These are phyloP conservation scores for Didymella pomorum DNA, from an alignment of 2,329 filamentous ascomycete species.

Conservation along the genomic window DNA sequence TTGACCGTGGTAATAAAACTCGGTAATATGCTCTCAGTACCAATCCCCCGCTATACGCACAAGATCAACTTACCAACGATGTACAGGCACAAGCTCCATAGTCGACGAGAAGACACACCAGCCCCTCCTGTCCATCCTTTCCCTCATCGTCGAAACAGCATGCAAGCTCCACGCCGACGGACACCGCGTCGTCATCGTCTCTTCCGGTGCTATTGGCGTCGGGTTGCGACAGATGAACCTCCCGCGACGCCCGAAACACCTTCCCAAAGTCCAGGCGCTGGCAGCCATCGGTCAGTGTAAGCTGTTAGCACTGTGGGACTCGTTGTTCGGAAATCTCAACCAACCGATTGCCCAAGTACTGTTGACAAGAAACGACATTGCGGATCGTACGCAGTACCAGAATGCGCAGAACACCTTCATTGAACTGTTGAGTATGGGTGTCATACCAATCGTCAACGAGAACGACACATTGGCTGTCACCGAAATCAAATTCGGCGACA, in stretches of 20 bases:
- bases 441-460: slow-evolving; percentile 98
- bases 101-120: slow-evolving; percentile 96
- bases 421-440: slow-evolving; percentile 90
- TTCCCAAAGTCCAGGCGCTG: slow-evolving; percentile 89
- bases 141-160: slow-evolving; percentile 92
- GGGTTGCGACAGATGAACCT: slow-evolving; percentile 90
- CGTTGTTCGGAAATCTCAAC: slow-evolving; percentile 83
- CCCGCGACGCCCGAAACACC: slow-evolving; percentile 84
- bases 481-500: slow-evolving; percentile 99
- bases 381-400: slow-evolving; percentile 91
- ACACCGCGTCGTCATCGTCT: slow-evolving; percentile 93
- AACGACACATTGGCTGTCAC: slow-evolving; percentile 97
- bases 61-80: slow-evolving; percentile 41
- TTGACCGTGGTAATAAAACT: slow-evolving; percentile 87
- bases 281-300: slow-evolving; percentile 96
- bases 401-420: slow-evolving; percentile 96
- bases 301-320: slow-evolving; percentile 95
- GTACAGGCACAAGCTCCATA: slow-evolving; percentile 93
- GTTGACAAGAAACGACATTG: slow-evolving; percentile 93
- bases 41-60: slow-evolving; percentile 25
- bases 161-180: slow-evolving; percentile 88
- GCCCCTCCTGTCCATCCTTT: slow-evolving; percentile 88
- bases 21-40: slow-evolving; percentile 62
- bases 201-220: slow-evolving; percentile 95
- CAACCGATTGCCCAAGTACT: slow-evolving; percentile 96